These are phyloP conservation scores for Lachancea quebecensis DNA, from an alignment of 805 yeast species.

Conservation along the genomic window DNA sequence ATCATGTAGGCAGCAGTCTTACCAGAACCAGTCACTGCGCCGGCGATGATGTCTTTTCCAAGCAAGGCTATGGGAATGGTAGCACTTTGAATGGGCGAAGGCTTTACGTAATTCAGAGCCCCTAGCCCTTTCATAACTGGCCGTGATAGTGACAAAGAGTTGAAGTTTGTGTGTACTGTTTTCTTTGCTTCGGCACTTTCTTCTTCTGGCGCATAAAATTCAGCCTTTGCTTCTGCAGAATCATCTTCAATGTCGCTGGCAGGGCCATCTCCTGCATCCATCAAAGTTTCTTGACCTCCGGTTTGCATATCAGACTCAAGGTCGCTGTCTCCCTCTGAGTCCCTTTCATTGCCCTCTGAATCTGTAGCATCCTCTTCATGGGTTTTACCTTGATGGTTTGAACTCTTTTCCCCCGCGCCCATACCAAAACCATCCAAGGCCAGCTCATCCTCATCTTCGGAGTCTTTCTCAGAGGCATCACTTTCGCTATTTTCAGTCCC, in stretches of 20 bases:
- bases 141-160: constrained; percentile 74
- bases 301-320: constrained; percentile 27
- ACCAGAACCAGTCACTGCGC: constrained; percentile 99
- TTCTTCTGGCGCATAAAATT: constrained; percentile 57
- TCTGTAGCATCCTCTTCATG: constrained; percentile 4
- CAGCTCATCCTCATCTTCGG: constrained; percentile 23
- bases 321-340: constrained; percentile 23
- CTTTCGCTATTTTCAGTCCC: constrained; percentile 36
- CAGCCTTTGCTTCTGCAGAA: constrained; percentile 74
- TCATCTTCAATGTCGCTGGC: constrained; percentile 20
- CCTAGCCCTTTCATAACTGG: constrained; percentile 82
- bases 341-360: constrained; percentile 27
- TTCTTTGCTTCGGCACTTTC: constrained; percentile 49
- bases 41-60: constrained; percentile 97
- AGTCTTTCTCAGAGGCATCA: constrained; percentile 13
- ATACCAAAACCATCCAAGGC: constrained; percentile 36
- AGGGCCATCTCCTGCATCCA: constrained; percentile 26
- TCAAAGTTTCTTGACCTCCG: constrained; percentile 14
- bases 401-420: constrained; percentile 24
- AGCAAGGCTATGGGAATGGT: constrained; percentile 87
- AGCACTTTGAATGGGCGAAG: constrained; percentile 91
- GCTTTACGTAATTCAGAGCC: constrained; percentile 74
- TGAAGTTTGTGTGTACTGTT: constrained; percentile 57
- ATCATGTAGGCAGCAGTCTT: constrained; percentile 98
- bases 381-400: neutral